Evolutionary conservation across 2,329 filamentous ascomycete species (phyloP), one percentile per base, ranked within the genome.

Genomic region (Plenodomus lindquistii): DNA sequence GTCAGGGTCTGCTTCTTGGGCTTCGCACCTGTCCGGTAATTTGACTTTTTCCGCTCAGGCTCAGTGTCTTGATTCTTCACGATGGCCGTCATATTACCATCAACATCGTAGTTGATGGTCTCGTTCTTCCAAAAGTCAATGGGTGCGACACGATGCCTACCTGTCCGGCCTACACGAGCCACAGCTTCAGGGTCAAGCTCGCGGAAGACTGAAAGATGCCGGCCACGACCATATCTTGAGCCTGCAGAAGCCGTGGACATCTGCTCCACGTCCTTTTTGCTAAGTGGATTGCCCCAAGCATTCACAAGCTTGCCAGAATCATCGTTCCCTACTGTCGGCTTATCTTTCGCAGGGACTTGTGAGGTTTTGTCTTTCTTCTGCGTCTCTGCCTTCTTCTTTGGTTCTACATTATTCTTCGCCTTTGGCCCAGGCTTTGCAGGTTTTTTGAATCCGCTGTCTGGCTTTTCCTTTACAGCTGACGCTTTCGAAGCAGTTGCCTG

Each of bases 51-150:
- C 37, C 55, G 67, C 18, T 56, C 43, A 10, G 60, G 55, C 38
- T 75, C 73, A 24, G 83, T 77, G 29, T 88, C 85, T 48, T 91
- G 86, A 2, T 86, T 85, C 35, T 89, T 85, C 20, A 93, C 83
- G 42, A 97, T 82, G 57, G 90, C 88, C 65, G 89, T 88, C 60
- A 93, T 86, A 11, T 82, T 85, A 1, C 85, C 83, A 19, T 84
- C 81, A 16, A 81, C 78, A 42, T 86, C 85, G 63, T 85, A 89
- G 18, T 91, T 82, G 39, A 88, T 83, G 44, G 83, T 83, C 69
- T 97, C 93, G 57, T 91, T 91, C 62, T 85, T 85, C 93, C 93
- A 97, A 68, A 82, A 96, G 20, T 89, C 85, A 27, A 97, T 74
- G 0, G 92, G 94, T 51, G 84, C 84, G 53, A 90, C 86, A 9